phyloP scores from a whole-genome alignment of 2,329 filamentous ascomycete species.

The Alternaria sp. region DNA sequence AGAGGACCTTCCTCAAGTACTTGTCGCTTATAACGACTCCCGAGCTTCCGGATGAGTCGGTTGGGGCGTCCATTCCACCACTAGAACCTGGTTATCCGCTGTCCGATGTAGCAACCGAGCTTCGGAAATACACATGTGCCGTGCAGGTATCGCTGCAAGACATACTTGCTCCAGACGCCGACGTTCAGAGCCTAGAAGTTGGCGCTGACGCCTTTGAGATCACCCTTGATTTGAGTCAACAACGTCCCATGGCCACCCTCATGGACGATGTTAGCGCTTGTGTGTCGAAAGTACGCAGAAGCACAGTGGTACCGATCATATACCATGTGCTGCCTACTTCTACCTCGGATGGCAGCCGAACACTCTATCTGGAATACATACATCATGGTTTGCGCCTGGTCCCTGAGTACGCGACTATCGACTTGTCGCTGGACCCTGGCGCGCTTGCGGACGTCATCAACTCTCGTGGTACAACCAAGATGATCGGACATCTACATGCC shows the following conservation, averaged over 20 bases:
- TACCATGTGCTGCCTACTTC: slow-evolving; percentile 44
- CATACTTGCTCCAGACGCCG: slow-evolving; percentile 60
- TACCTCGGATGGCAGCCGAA: slow-evolving; percentile 32
- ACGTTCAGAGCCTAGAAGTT: slow-evolving; percentile 70
- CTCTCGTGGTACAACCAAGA: slow-evolving; percentile 62
- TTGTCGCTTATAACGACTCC: slow-evolving; percentile 65
- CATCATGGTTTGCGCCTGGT: slow-evolving; percentile 67
- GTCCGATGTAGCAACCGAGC: slow-evolving; percentile 65
- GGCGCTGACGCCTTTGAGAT: slow-evolving; percentile 72
- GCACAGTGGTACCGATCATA: slow-evolving; percentile 62
- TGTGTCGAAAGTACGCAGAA: slow-evolving; percentile 67
- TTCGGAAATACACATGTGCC: slow-evolving; percentile 70
- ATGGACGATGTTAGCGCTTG: slow-evolving; percentile 61
- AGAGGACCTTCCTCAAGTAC: slow-evolving; percentile 74
- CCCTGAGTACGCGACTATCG: slow-evolving; percentile 66
- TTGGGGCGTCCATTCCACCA: slow-evolving; percentile 53
- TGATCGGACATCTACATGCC: slow-evolving; percentile 64
- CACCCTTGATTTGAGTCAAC: slow-evolving; percentile 53
- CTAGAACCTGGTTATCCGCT: slow-evolving; percentile 71
- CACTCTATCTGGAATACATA: slow-evolving; percentile 63
- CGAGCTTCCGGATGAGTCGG: slow-evolving; percentile 47
- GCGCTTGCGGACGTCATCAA: slow-evolving; percentile 59
- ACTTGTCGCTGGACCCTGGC: slow-evolving; percentile 63
- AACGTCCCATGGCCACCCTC: slow-evolving; percentile 15
- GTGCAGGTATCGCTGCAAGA: slow-evolving; percentile 66